Base-by-base conservation (phyloP, 2,329 filamentous ascomycete species). In the Sclerotinia borealis region DNA sequence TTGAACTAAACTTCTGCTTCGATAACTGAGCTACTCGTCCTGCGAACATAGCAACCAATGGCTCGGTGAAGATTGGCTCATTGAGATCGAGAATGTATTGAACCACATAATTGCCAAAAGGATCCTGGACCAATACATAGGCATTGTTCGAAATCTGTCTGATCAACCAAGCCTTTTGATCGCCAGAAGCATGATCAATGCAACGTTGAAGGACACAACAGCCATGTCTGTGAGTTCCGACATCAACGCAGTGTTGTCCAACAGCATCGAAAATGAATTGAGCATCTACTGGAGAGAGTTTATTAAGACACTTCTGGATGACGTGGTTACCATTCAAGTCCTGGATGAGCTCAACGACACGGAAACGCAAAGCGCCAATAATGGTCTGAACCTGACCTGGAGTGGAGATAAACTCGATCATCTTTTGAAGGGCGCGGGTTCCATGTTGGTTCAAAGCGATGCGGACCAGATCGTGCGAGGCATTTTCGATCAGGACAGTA, bases 321-420 rank as follows among this genome's bases (percentile, higher is more conserved):
- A 99, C 95, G 73, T 99, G 95, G 73, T 99, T 99, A 76, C 95
- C 95, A 74, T 99, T 99, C 60, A 99, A 82, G 72, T 99, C 95
- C 76, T 99, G 92, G 66, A 99, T 97, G 61, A 99, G 84, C 71
- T 95, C 89, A 25, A 99, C 95, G 55, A 99, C 95, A 65, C 91
- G 87, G 74, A 87, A 83, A 67, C 88, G 85, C 58, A 99, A 83
- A 17, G 95, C 91, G 61, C 89, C 82, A 68, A 96, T 96, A 75
- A 99, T 95, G 69, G 91, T 89, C 70, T 90, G 83, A 58, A 93
- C 90, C 78, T 99, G 95, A 72, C 90, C 87, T 3, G 87, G 83
- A 31, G 91, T 96, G 59, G 88, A 90, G 72, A 99, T 91, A 75
- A 91, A 96, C 78, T 99, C 95, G 69, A 99, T 99, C 95, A 99